Base-by-base conservation (phyloP, 2,329 filamentous ascomycete genomes). In the Aspergillus sp. region DNA sequence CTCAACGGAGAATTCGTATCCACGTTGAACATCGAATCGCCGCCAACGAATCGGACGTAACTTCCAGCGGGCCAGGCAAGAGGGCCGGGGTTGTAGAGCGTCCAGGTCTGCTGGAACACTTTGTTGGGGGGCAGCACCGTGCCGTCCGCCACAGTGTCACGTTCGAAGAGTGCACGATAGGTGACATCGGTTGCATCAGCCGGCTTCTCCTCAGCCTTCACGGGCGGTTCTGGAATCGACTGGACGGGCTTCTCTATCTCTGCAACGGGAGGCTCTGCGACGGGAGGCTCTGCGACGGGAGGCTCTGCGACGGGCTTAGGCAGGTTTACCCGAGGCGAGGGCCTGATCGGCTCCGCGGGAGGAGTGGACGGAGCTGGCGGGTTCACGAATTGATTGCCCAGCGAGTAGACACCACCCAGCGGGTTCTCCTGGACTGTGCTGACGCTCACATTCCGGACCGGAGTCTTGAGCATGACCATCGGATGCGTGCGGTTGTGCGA, bases 401-500 rank as follows among this genome's bases (percentile, higher is more conserved):
- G 85, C 34, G 79, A 70, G n/a, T 82, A 81, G 67, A 88, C 81
- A 54, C 83, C 79, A 47, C 88, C 88, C 61, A 85, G 78, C 54
- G 81, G 82, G 63, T 91, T 85, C 72, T 96, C 90, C 49, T 88
- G 88, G 58, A 88, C 81, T 7, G 93, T 97, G 46, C 86, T 92
- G 48, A 99, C 89, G 57, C 84, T 92, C 32, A 96, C 89, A 61
- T 89, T 88, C 61, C 90, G 88, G 45, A 99, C 88, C 9, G 93
- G 89, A 2, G 89, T 95, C 81, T 91, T 96, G 79, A 99, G 91
- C 78, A 96, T 97, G 78, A 99, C 91, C 63, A 99, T 78, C 23
- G 94, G 94, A 65, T 99, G 94, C n/a, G 92, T 96, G 72, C 86
- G 87, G 79, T 97, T 97, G 78, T 99, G 94, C 19, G 77, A 78